Conservation (phyloP, 306 rosid genomes). For the Lathyrus oleraceus region DNA sequence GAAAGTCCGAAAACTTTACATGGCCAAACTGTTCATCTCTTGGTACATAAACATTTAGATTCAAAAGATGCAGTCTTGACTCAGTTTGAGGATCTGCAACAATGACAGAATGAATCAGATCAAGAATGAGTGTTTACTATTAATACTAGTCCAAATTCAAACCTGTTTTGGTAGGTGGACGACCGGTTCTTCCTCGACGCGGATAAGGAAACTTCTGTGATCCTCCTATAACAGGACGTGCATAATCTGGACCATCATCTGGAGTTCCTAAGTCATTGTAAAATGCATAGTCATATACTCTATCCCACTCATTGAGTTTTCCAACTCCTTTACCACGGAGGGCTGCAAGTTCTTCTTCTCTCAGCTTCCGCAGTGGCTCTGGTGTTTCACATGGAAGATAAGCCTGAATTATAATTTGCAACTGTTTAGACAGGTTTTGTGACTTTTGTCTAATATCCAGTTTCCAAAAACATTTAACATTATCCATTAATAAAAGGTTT, state of each 20-base stretch:
- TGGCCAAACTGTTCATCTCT: constrained; percentile 78
- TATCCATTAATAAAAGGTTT: too few species aligned
- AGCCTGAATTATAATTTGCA: constrained; percentile 39
- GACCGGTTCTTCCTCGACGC: constrained; percentile 78
- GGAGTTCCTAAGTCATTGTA: constrained; percentile 89
- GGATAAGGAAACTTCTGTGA: constrained; percentile 72
- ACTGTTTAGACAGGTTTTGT: too few species aligned
- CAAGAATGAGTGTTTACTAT: background rate
- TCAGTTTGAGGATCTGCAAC: constrained; percentile 70
- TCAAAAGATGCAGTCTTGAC: constrained; percentile 68
- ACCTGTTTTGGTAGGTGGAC: constrained; percentile 67
- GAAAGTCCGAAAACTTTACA: constrained; percentile 75
- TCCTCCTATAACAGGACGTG: constrained; percentile 83
- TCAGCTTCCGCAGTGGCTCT: constrained; percentile 49
- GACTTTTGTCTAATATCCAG: too few species aligned
- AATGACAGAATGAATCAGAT: constrained; percentile 31
- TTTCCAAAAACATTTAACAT: too few species aligned
- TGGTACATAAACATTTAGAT: constrained; percentile 77
- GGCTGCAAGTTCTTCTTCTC: constrained; percentile 66
- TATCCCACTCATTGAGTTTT: constrained; percentile 85
- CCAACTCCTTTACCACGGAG: constrained; percentile 69
- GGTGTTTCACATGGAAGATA: constrained; percentile 83
- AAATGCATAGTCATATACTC: constrained; percentile 88
- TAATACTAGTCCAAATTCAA: background rate
- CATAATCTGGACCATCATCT: constrained; percentile 50